Evolutionary conservation across 192 early-diverging fungal genomes (phyloP).

Genomic region (Dispira simplex): DNA sequence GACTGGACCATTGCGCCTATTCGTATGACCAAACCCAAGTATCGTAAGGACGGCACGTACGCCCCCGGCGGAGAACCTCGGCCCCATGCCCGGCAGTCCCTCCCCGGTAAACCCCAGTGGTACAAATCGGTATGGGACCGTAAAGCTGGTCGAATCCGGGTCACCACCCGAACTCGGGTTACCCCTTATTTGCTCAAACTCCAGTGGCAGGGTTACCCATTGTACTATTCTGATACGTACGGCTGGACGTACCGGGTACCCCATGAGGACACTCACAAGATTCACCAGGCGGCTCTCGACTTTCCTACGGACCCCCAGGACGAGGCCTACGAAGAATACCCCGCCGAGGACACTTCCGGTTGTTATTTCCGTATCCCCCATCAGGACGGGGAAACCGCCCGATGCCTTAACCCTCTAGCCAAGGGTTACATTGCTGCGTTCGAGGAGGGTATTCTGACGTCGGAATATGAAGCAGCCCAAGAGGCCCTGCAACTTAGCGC

Average conservation of each 20-base stretch:
- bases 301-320: constrained; percentile 26
- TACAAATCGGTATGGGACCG: constrained; percentile 62
- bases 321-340: constrained; percentile 26
- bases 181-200: constrained; percentile 71
- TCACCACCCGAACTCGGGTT: constrained; percentile 53
- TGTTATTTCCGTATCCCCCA: constrained; percentile 71
- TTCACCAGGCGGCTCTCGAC: constrained; percentile 13
- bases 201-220: constrained; percentile 66
- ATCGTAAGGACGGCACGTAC: constrained; percentile 19
- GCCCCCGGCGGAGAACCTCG: constrained; percentile 30
- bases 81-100: constrained; percentile 19
- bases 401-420: constrained; percentile 75
- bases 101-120: constrained; percentile 59
- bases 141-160: constrained; percentile 33
- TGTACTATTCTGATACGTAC: constrained; percentile 43
- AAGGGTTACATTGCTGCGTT: constrained; percentile 66
- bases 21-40: constrained; percentile 25
- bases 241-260: constrained; percentile 81
- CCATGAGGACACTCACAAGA: constrained; percentile 16
- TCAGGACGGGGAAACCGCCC: constrained; percentile 57
- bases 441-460: constrained; percentile 64
- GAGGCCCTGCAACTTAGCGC: constrained; percentile 64
- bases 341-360: constrained; percentile 16
- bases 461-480: constrained; percentile 48
- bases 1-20: constrained; percentile 47